A percentile compares a stretch with the other conserved stretches of the same genome.
phyloP scores from a whole-genome alignment of 2,329 filamentous ascomycete species.

The Allantophomopsis lycopodina region DNA sequence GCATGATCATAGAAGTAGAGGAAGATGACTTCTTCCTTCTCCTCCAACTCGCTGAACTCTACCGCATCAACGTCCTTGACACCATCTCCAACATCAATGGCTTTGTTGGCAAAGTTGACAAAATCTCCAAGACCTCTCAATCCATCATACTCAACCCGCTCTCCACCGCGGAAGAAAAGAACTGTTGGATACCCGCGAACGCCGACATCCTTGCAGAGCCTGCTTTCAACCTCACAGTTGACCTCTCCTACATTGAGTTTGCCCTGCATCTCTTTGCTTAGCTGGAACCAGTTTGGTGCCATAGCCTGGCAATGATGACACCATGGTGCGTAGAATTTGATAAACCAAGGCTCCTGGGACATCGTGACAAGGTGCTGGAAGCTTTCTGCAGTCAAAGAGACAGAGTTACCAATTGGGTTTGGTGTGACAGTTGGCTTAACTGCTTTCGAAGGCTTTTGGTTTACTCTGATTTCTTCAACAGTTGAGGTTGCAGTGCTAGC shows the following conservation, averaged over 20 bases:
- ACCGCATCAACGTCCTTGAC: slow-evolving; percentile 70
- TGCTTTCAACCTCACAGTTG: slow-evolving; percentile 76
- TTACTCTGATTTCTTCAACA: slow-evolving; percentile 5
- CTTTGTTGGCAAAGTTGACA: slow-evolving; percentile 74
- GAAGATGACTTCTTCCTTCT: slow-evolving; percentile 92
- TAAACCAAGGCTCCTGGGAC: slow-evolving; percentile 87
- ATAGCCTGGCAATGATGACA: slow-evolving; percentile 91
- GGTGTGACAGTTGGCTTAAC: slow-evolving; percentile 41
- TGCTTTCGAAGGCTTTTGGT: slow-evolving; percentile 26
- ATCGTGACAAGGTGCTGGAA: slow-evolving; percentile 80
- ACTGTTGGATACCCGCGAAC: slow-evolving; percentile 78
- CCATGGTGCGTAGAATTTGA: slow-evolving; percentile 98
- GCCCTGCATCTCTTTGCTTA: slow-evolving; percentile 84
- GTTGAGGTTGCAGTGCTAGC: background rate
- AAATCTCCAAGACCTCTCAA: slow-evolving; percentile 87
- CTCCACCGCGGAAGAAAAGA: slow-evolving; percentile 81
- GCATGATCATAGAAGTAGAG: slow-evolving; percentile 96
- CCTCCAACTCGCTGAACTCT: slow-evolving; percentile 68
- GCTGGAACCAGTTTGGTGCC: slow-evolving; percentile 77
- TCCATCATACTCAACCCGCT: slow-evolving; percentile 86
- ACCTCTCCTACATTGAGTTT: slow-evolving; percentile 89
- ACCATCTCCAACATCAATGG: slow-evolving; percentile 61
- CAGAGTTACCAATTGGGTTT: slow-evolving; percentile 65
- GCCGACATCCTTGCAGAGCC: slow-evolving; percentile 83
- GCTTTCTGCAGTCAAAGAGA: slow-evolving; percentile 65